phyloP scores from a whole-genome alignment of 208 protist genomes.

The Trypanosoma rangeli region DNA sequence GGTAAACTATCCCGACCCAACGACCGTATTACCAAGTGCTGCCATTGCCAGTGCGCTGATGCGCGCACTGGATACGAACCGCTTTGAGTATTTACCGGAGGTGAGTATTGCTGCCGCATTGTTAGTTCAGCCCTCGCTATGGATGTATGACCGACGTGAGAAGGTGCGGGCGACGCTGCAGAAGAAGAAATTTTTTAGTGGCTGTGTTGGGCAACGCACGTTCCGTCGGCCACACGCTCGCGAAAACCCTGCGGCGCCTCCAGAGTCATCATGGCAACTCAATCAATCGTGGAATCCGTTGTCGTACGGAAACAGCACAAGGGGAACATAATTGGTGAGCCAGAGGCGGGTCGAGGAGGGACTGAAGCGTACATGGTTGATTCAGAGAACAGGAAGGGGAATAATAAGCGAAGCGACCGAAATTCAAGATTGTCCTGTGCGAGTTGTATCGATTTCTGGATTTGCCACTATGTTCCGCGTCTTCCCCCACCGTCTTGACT shows the following conservation, averaged over 20 bases:
- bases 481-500: too few relatives aligned
- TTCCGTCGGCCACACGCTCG: constrained; percentile 72
- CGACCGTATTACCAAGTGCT: constrained; percentile 56
- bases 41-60: constrained; percentile 63
- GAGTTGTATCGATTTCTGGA: not conserved
- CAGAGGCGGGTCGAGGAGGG: not conserved
- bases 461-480: too few relatives aligned
- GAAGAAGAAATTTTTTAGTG: constrained; percentile 19
- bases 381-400: not conserved
- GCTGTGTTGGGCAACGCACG: constrained; percentile 27
- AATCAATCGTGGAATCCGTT: constrained; percentile 39
- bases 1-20: constrained; percentile 64
- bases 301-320: constrained; percentile 45
- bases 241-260: constrained; percentile 64
- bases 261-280: constrained; percentile 35
- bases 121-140: constrained; percentile 64
- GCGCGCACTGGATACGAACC: constrained; percentile 58
- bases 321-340: constrained; percentile 38
- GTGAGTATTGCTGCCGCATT: constrained; percentile 58
- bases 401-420: not conserved
- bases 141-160: constrained; percentile 36
- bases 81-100: constrained; percentile 72
- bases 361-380: not conserved
- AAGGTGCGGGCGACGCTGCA: constrained; percentile 25
- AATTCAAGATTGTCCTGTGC: not conserved